Percentiles rank a stretch among this genome's conserved stretches.
These are phyloP conservation scores for Barnettozyma pratensis DNA, from an alignment of 805 yeast species.

Conservation along the genomic window DNA sequence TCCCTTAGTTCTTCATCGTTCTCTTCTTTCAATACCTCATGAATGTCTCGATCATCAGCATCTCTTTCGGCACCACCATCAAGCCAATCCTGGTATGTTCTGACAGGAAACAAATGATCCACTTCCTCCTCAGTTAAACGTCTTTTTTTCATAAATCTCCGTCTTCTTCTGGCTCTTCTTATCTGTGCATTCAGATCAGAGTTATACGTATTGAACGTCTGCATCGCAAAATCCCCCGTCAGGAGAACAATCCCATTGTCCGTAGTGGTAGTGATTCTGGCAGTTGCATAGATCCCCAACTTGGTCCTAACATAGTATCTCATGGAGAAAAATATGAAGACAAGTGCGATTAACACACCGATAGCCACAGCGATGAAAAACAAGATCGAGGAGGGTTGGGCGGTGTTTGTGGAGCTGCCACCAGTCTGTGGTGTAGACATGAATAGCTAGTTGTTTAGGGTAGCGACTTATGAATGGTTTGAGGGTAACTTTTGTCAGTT, in stretches of 20 bases:
- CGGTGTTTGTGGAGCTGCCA: conserved; percentile 1
- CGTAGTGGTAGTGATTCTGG: conserved; percentile 17
- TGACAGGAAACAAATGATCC: conserved; percentile 53
- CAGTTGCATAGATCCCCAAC: conserved; percentile 41
- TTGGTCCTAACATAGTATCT: conserved; percentile 54
- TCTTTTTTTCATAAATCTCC: conserved; percentile 43
- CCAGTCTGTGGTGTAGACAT: background rate
- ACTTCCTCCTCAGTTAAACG: conserved; percentile 52
- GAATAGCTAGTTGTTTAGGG: background rate
- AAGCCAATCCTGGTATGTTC: conserved; percentile 55
- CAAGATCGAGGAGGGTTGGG: conserved; percentile 54
- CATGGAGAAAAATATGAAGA: conserved; percentile 55
- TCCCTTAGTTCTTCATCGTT: conserved; percentile 17
- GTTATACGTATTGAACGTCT: conserved; percentile 17
- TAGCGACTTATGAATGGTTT: too few relatives aligned
- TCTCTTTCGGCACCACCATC: conserved; percentile 55
- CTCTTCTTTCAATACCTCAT: conserved; percentile 35
- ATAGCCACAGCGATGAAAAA: conserved; percentile 61
- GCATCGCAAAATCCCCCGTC: conserved; percentile 21
- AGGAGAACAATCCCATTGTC: conserved; percentile 17
- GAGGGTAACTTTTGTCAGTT: too few relatives aligned
- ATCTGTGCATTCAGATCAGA: conserved; percentile 9
- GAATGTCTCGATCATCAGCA: conserved; percentile 37
- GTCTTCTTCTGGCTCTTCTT: conserved; percentile 30
- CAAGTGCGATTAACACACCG: conserved; percentile 51